Conservation (phyloP, 305 asterid species). For the Salvia sclarea region DNA sequence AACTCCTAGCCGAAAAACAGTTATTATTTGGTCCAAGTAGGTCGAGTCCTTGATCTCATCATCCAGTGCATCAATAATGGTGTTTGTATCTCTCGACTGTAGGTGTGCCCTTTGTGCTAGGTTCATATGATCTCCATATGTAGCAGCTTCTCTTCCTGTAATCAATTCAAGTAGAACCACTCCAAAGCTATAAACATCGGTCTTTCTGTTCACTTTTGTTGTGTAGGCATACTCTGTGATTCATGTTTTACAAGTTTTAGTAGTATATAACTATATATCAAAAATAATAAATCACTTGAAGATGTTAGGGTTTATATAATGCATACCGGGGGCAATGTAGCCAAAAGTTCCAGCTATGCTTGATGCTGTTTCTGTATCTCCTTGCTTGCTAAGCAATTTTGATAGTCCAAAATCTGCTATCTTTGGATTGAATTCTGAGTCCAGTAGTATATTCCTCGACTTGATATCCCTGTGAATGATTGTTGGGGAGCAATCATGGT, state of each 20-base stretch:
- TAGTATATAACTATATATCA: not conserved
- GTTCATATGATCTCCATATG: slow-evolving; percentile 31
- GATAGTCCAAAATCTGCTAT: slow-evolving; percentile 39
- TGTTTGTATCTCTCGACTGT: slow-evolving; percentile 4
- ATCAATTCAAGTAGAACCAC: slow-evolving; percentile 38
- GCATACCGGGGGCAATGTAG: slow-evolving; percentile 37
- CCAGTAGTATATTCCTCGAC: slow-evolving; percentile 34
- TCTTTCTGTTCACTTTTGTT: slow-evolving; percentile 25
- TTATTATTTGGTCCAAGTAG: slow-evolving; percentile 30
- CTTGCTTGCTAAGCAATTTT: slow-evolving; percentile 30
- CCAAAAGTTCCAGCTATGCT: slow-evolving; percentile 37
- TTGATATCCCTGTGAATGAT: slow-evolving; percentile 38
- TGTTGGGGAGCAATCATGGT: slow-evolving; percentile 35
- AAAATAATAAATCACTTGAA: not conserved
- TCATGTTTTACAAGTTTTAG: not conserved
- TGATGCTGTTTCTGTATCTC: slow-evolving; percentile 36
- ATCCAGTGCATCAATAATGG: slow-evolving; percentile 24
- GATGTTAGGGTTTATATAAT: not conserved
- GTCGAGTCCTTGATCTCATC: slow-evolving; percentile 26
- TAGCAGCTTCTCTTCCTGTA: slow-evolving; percentile 33
- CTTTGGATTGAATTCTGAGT: slow-evolving; percentile 33
- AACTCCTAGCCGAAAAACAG: slow-evolving; percentile 35
- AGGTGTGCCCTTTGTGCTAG: slow-evolving; percentile 34
- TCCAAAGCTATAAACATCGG: slow-evolving; percentile 40
- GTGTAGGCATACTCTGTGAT: slow-evolving; percentile 37